phyloP scores from a whole-genome alignment of 352 stramenopile species.

The Phytophthora sp. region DNA sequence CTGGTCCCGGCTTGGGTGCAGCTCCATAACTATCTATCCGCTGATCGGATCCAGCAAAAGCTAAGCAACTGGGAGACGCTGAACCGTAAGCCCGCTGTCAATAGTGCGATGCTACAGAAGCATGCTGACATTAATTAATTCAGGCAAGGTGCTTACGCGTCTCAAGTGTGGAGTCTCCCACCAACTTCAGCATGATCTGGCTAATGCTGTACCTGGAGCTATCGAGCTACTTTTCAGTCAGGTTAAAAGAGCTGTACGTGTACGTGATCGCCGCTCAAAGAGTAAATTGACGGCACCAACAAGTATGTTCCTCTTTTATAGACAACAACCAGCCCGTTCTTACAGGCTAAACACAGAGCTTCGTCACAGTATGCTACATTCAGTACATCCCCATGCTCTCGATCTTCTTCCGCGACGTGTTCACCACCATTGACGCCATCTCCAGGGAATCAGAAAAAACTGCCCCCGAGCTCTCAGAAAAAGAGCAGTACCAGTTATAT shows the following conservation, averaged over 20 bases:
- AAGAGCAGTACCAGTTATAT: too few relatives aligned
- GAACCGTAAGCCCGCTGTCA: conserved; percentile 63
- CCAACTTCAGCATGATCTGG: conserved; percentile 55
- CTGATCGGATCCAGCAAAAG: conserved; percentile 55
- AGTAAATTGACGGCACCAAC: too few relatives aligned
- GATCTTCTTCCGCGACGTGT: conserved; percentile 6
- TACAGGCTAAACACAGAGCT: conserved; percentile 23
- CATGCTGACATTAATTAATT: background rate
- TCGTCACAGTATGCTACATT: too few relatives aligned
- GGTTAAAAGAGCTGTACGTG: conserved; percentile 52
- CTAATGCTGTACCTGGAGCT: conserved; percentile 43
- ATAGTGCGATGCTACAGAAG: too few relatives aligned
- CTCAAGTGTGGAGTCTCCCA: conserved; percentile 52
- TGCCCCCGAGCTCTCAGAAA: too few relatives aligned
- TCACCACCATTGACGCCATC: conserved; percentile 14
- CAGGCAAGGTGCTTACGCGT: conserved; percentile 54
- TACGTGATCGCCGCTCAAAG: too few relatives aligned
- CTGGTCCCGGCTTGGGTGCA: conserved; percentile 53
- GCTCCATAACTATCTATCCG: conserved; percentile 53
- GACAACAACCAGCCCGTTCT: conserved; percentile 26
- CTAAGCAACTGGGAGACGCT: conserved; percentile 62
- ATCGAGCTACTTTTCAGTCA: conserved; percentile 51
- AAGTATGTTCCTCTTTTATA: conserved; percentile 2
- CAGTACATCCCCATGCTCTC: conserved; percentile 9
- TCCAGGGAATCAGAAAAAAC: too few relatives aligned